A percentile compares a stretch with the other conserved stretches of the same genome.
Evolutionary conservation across 2,329 filamentous ascomycete genomes (phyloP).

Genomic region (Colletotrichum australisinense): DNA sequence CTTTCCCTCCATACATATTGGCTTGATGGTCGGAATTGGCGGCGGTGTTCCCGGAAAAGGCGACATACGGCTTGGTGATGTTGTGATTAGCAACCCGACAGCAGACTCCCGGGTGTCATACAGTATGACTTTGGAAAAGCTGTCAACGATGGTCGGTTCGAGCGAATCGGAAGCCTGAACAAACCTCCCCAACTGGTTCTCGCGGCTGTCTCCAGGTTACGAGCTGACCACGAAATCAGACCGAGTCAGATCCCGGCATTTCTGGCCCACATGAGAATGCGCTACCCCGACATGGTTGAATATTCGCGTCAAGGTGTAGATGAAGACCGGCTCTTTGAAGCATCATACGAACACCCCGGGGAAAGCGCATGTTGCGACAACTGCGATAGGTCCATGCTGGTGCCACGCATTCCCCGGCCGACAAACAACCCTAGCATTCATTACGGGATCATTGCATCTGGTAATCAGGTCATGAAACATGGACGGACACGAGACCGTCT

Average conservation of each 20-base stretch:
- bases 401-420: not conserved
- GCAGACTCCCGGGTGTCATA: conserved; percentile 36
- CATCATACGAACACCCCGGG: not conserved
- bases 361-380: not conserved
- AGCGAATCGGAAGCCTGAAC: not conserved
- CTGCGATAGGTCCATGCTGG: not conserved
- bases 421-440: conserved; percentile 14
- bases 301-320: not conserved
- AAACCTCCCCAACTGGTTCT: not conserved
- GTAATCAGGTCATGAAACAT: conserved; percentile 47
- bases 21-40: conserved; percentile 44
- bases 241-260: not conserved
- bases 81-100: conserved; percentile 40
- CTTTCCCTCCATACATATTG: conserved; percentile 23
- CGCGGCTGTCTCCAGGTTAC: not conserved
- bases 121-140: conserved; percentile 42
- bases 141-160: not conserved
- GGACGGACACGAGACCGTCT: conserved; percentile 43
- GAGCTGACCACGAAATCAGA: not conserved
- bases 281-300: not conserved
- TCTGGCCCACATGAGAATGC: not conserved
- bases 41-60: conserved; percentile 35
- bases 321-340: not conserved
- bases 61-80: conserved; percentile 43
- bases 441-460: conserved; percentile 41